Conservation (phyloP, 2,329 filamentous ascomycete species). For the Aspergillus sp. region DNA sequence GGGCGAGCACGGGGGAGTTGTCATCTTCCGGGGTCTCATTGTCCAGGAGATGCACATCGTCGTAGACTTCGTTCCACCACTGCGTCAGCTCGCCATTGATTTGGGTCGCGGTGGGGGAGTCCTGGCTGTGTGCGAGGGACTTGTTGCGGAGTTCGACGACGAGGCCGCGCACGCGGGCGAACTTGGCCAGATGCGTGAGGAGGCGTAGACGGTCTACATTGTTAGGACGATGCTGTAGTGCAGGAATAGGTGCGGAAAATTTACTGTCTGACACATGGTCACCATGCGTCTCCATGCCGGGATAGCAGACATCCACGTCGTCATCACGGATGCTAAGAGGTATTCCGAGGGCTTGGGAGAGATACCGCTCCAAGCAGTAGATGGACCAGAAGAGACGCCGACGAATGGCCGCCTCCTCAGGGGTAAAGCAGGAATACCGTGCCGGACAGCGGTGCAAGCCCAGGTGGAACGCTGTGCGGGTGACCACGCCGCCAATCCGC, state of each 20-base stretch:
- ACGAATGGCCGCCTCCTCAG: constrained; percentile 47
- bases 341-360: constrained; percentile 56
- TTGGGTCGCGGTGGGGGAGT: constrained; percentile 41
- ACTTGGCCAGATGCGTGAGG: constrained; percentile 44
- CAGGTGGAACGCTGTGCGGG: constrained; percentile 55
- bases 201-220: constrained; percentile 30
- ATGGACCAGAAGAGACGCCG: constrained; percentile 58
- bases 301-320: constrained; percentile 58
- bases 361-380: constrained; percentile 54
- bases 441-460: constrained; percentile 59
- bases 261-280: constrained; percentile 1
- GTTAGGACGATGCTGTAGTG: background rate
- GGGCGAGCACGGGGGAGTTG: constrained; percentile 5
- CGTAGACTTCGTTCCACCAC: constrained; percentile 55
- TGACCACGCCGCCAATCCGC: constrained; percentile 53
- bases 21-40: constrained; percentile 1
- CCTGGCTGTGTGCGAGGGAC: constrained; percentile 46
- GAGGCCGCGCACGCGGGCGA: constrained; percentile 49
- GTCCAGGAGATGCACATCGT: constrained; percentile 41
- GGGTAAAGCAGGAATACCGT: constrained; percentile 51
- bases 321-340: constrained; percentile 56
- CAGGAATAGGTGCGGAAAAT: too few species aligned
- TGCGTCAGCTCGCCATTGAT: constrained; percentile 51
- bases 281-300: constrained; percentile 47
- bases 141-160: constrained; percentile 55